Evolutionary conservation across 148 eudicot species (phyloP).

Genomic region (Chenopodium quinoa): DNA sequence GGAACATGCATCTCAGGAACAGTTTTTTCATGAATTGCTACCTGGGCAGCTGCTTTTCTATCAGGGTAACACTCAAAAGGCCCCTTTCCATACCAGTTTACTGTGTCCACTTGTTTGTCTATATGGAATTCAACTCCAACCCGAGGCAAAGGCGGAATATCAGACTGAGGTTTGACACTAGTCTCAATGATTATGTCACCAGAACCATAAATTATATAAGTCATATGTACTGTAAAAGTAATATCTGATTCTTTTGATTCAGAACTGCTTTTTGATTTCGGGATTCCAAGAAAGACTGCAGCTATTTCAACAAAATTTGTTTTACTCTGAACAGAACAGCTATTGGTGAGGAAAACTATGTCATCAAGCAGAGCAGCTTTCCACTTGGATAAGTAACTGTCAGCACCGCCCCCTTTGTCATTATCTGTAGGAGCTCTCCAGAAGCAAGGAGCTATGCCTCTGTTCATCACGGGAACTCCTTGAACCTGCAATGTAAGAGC

Average conservation of each 20-base stretch:
- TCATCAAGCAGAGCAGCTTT: conserved; percentile 67
- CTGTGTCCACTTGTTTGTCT: conserved; percentile 59
- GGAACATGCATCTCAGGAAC: conserved; percentile 91
- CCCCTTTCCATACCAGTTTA: conserved; percentile 89
- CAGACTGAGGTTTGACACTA: conserved; percentile 52
- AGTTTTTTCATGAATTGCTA: conserved; percentile 61
- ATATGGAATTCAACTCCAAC: conserved; percentile 83
- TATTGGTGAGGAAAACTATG: conserved; percentile 42
- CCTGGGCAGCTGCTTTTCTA: conserved; percentile 82
- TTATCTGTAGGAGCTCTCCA: conserved; percentile 99
- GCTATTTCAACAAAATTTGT: conserved; percentile 55
- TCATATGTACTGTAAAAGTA: conserved; percentile 46
- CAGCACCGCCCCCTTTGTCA: conserved; percentile 77
- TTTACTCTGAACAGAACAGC: conserved; percentile 43
- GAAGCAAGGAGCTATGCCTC: conserved; percentile 79
- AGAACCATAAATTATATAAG: conserved; percentile 64
- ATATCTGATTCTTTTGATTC: conserved; percentile 31
- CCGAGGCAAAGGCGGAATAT: conserved; percentile 88
- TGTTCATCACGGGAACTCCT: conserved; percentile 62
- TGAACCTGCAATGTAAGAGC: conserved; percentile 50
- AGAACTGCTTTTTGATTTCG: conserved; percentile 35
- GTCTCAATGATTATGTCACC: conserved; percentile 77
- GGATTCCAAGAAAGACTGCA: conserved; percentile 42
- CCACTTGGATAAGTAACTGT: conserved; percentile 78
- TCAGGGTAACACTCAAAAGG: conserved; percentile 98